Conservation (phyloP, 2,329 filamentous ascomycete genomes). For the Phaeomoniella chlamydospora region DNA sequence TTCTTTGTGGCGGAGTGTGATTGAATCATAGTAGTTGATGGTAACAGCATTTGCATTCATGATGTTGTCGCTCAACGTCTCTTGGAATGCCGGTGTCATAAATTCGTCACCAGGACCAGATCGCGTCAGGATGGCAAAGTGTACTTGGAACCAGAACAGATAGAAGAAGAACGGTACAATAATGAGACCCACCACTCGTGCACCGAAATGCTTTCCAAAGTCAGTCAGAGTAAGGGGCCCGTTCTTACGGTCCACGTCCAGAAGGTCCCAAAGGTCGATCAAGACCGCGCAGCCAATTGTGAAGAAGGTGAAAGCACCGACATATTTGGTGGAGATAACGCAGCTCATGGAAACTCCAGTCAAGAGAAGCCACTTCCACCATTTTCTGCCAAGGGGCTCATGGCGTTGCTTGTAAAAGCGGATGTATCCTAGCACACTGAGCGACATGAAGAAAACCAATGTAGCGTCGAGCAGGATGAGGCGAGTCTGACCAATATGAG, state of each 20-base stretch:
- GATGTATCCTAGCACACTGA: conserved; percentile 86
- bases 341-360: conserved; percentile 92
- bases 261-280: conserved; percentile 88
- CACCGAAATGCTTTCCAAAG: conserved; percentile 81
- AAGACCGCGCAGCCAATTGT: conserved; percentile 87
- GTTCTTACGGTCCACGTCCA: conserved; percentile 73
- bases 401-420: conserved; percentile 96
- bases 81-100: conserved; percentile 97
- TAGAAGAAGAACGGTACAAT: conserved; percentile 93
- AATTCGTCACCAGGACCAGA: conserved; percentile 96
- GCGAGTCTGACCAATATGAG: conserved; percentile 90
- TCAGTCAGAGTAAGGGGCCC: conserved; percentile 66
- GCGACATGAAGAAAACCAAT: conserved; percentile 87
- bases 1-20: conserved; percentile 89
- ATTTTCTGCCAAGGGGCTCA: conserved; percentile 79
- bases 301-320: conserved; percentile 91
- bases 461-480: conserved; percentile 91
- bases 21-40: conserved; percentile 79
- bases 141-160: conserved; percentile 99
- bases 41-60: conserved; percentile 78
- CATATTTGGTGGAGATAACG: conserved; percentile 97
- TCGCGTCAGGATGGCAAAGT: conserved; percentile 75
- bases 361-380: conserved; percentile 98
- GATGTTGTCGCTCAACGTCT: conserved; percentile 85
- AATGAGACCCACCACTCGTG: conserved; percentile 74